phyloP scores from a whole-genome alignment of 108 stramenopile species.

The Cyclotella distinguenda region DNA sequence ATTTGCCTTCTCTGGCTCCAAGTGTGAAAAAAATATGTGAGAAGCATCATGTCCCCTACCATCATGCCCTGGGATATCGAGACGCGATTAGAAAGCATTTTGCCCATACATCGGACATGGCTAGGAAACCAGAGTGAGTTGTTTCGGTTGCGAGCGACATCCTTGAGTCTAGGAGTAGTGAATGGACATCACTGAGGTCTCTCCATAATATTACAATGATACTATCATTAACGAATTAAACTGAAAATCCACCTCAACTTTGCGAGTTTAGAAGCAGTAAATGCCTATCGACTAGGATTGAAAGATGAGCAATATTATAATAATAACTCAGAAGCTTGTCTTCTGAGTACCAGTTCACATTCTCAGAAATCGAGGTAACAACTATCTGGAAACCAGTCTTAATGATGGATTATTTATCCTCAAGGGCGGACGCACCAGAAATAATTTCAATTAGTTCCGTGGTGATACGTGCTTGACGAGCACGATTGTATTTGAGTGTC shows the following conservation, averaged over 20 bases:
- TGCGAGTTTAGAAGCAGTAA: too few species aligned
- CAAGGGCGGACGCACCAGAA: slow-evolving; percentile 99
- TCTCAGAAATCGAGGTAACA: neutral
- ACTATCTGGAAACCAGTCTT: too few species aligned
- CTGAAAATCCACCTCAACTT: too few species aligned
- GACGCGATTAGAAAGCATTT: slow-evolving; percentile 48
- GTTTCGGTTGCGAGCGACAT: too few species aligned
- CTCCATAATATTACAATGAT: too few species aligned
- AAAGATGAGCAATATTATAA: too few species aligned
- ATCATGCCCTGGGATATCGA: slow-evolving; percentile 42
- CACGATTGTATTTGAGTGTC: slow-evolving; percentile 98
- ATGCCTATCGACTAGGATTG: too few species aligned
- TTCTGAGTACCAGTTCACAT: too few species aligned
- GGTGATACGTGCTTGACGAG: slow-evolving; percentile 99
- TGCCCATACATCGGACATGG: slow-evolving; percentile 45
- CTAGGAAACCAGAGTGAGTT: slow-evolving; percentile 15
- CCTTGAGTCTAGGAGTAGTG: too few species aligned
- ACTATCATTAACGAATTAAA: too few species aligned
- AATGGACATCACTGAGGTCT: too few species aligned
- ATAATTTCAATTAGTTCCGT: slow-evolving; percentile 99
- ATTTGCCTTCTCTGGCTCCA: slow-evolving; percentile 35
- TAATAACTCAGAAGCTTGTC: too few species aligned
- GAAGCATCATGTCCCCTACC: slow-evolving; percentile 50
- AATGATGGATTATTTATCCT: slow-evolving; percentile 59
- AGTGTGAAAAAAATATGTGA: slow-evolving; percentile 46